Conservation (phyloP, 2,329 filamentous ascomycete species). For the Verticillium isaacii region DNA sequence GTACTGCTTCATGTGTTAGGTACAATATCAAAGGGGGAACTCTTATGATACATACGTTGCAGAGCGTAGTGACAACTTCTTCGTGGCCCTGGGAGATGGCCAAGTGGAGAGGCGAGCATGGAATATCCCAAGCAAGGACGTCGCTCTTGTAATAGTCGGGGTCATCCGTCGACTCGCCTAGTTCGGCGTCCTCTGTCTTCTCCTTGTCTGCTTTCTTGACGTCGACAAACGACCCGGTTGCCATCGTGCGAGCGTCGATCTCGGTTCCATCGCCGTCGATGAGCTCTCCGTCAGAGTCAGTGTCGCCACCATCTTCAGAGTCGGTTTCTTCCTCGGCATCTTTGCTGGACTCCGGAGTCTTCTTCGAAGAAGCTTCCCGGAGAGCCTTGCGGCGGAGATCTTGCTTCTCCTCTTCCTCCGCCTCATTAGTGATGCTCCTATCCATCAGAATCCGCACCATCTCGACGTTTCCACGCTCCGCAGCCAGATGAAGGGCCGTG, state of each 20-base stretch:
- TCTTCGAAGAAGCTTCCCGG: constrained; percentile 19
- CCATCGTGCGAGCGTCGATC: constrained; percentile 45
- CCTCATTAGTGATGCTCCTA: constrained; percentile 71
- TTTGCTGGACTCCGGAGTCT: constrained; percentile 9
- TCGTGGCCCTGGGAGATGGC: constrained; percentile 71
- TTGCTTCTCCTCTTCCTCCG: constrained; percentile 56
- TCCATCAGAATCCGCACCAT: constrained; percentile 70
- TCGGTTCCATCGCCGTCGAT: constrained; percentile 43
- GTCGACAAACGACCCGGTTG: constrained; percentile 72
- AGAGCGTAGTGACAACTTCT: constrained; percentile 64
- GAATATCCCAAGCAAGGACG: constrained; percentile 73
- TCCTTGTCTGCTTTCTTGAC: constrained; percentile 42
- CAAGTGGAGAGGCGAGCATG: constrained; percentile 70
- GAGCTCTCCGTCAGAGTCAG: constrained; percentile 39
- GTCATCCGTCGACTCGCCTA: constrained; percentile 51
- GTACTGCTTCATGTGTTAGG: constrained; percentile 44
- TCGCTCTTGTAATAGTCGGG: constrained; percentile 80
- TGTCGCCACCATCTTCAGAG: constrained; percentile 23
- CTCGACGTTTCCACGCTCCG: constrained; percentile 60
- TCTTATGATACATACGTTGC: constrained; percentile 38
- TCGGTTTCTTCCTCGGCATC: constrained; percentile 18
- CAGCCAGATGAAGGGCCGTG: constrained; percentile 79
- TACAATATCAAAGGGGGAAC: neutral
- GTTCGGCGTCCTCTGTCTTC: constrained; percentile 30
- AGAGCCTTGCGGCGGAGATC: constrained; percentile 40